Base-by-base conservation (phyloP, 176 grass and related monocot genomes). In the Aegilops bicornis region DNA sequence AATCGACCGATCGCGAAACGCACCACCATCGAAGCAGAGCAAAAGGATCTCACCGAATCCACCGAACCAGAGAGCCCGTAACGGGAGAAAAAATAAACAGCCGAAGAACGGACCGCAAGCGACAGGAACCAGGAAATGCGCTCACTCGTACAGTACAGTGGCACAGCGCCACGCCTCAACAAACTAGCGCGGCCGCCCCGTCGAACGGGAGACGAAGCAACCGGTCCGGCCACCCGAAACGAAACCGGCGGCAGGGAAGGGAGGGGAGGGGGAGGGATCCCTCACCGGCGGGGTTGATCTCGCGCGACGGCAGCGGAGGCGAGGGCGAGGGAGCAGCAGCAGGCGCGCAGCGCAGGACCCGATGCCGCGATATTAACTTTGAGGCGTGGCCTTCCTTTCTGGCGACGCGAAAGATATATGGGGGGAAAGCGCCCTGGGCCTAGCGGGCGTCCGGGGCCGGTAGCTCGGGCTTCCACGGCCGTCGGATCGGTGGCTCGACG, bases 281-380 rank as follows among this genome's bases (percentile, higher is more conserved):
- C 67, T 76, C 84, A 86, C 84, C 32, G 43, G 74, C 16, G 30
- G 68, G 60, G 50, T 58, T 27, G 89, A 76, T 76, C 89, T 76
- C 85, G 58, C 66, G 4, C 31, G 62, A 36, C 37, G n/a, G 35
- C 69, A 71, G 54, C 54, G 88, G 45, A 30, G 35, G 42, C 58
- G 68, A 84, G 79, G 56, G 33, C 19, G 27, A 32, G 76, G 30
- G 52, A 7, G 64, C 12, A 33, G 54, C 50, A 32, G 66, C 70
- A 60, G 43, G 69, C n/a, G n/a, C 61, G 72, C 45, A 20, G 42
- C 71, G 40, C 40, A 48, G 74, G 74, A 27, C 47, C 47, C 74
- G 47, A 77, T 32, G 47, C 74, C 5, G 74, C 73, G 73, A 76
- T 52, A 76, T 76, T 76, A 19, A 76, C 73, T 77, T 52, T 31